Conservation (phyloP, 2,329 filamentous ascomycete species). For the Alternaria triticina region DNA sequence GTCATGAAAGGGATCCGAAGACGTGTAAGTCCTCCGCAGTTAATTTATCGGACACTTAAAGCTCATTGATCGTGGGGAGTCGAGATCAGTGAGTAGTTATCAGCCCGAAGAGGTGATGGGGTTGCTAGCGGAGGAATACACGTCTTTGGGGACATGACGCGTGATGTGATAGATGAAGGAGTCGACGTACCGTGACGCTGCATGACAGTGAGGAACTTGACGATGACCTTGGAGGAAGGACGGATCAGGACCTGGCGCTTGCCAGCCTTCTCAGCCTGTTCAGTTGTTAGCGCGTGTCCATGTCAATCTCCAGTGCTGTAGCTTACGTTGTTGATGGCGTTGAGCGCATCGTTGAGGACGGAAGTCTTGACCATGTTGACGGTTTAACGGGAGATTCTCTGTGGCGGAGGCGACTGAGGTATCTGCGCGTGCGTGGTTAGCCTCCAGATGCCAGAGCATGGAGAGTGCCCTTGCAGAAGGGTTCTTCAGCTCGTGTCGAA, state of each 20-base stretch:
- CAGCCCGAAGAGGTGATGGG: conserved; percentile 74
- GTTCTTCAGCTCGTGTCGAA: conserved; percentile 71
- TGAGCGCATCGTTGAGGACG: conserved; percentile 99
- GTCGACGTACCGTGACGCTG: conserved; percentile 92
- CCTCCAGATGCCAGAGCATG: conserved; percentile 69
- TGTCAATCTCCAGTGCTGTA: background rate
- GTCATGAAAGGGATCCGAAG: conserved; percentile 76
- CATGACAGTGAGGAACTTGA: conserved; percentile 99
- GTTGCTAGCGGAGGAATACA: conserved; percentile 9
- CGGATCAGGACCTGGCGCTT: conserved; percentile 99
- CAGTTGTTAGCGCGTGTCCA: background rate
- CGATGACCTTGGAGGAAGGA: conserved; percentile 99
- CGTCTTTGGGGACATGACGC: background rate
- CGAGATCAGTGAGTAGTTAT: conserved; percentile 99
- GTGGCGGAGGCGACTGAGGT: conserved; percentile 68
- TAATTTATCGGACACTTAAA: conserved; percentile 99
- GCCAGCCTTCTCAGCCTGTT: conserved; percentile 86
- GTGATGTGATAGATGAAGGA: conserved; percentile 18
- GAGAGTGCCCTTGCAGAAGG: conserved; percentile 70
- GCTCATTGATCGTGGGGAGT: conserved; percentile 87
- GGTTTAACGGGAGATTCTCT: conserved; percentile 79
- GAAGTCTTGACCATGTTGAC: conserved; percentile 98
- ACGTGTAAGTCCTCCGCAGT: conserved; percentile 95
- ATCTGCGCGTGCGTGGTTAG: conserved; percentile 63
- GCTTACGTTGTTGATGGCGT: conserved; percentile 91